Conservation (phyloP, 2,329 filamentous ascomycete species). For the Fusarium torulosum region DNA sequence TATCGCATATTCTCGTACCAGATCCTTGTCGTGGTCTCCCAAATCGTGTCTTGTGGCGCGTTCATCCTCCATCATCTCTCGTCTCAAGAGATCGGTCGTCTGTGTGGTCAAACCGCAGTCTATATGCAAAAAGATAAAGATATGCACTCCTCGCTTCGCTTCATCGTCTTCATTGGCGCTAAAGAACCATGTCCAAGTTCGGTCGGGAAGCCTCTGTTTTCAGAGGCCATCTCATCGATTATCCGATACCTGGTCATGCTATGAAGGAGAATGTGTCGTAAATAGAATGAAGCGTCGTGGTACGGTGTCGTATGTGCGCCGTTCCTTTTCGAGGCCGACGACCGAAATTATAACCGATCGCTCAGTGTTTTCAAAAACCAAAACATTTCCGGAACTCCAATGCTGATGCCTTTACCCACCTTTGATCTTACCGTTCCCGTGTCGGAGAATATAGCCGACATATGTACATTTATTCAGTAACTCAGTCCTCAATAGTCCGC, state of each 20-base stretch:
- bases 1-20: conserved; percentile 40
- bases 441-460: conserved; percentile 34
- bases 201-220: conserved; percentile 27
- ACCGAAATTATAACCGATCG: conserved; percentile 44
- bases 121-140: conserved; percentile 44
- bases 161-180: conserved; percentile 3
- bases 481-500: conserved; percentile 35
- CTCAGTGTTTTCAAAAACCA: conserved; percentile 42
- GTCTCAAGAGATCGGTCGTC: conserved; percentile 36
- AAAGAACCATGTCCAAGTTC: conserved; percentile 1
- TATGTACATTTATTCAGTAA: conserved; percentile 42
- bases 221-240: conserved; percentile 33
- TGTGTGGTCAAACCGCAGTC: conserved; percentile 42
- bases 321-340: conserved; percentile 35
- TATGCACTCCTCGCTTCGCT: conserved; percentile 36
- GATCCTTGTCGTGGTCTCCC: conserved; percentile 36
- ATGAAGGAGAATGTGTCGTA: conserved; percentile 1
- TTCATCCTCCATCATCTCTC: conserved; percentile 31
- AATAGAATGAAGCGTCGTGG: conserved; percentile 18
- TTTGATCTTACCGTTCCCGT: conserved; percentile 42
- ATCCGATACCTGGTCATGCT: conserved; percentile 1
- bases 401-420: conserved; percentile 51
- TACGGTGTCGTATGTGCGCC: conserved; percentile 31
- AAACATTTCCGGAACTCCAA: conserved; percentile 50
- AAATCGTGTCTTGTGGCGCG: conserved; percentile 37